Evolutionary conservation across 441 rosid species (phyloP), one percentile per base, ranked within the genome.

Genomic region (Mallotus japonicus): DNA sequence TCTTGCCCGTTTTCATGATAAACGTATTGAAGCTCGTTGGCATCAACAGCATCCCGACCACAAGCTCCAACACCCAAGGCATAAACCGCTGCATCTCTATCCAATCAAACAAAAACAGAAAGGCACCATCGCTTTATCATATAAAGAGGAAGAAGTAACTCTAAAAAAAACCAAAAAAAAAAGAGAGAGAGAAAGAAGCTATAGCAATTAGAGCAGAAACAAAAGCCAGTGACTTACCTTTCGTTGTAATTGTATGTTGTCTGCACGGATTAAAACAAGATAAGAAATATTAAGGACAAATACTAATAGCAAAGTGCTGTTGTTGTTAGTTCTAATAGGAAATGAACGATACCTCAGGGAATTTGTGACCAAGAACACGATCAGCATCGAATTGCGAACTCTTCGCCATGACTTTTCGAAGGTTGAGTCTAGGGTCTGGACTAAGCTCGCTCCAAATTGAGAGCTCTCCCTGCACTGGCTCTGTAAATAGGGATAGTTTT

Each of bases 21-120:
- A 24, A 90, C 91, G 79, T 73, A 93, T 64, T 93, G 90, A 17
- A 95, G 92, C 84, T 95, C 99, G 72, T 89, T 82, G 0, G 83
- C 58, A 77, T 93, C 97, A 70, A 85, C 75, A n/a, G 97, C 92
- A 78, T 93, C 84, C 37, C 75, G 69, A 54, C 87, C 89, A 80
- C 98, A 93, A n/a, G 95, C 95, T 70, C 98, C 98, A 44, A 90
- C 70, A 61, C 98, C 97, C 82, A 93, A 84, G 65, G 96, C 93
- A 83, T 95, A 91, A 61, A 93, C 56, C 19, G 85, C 93, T 34
- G 77, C 94, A 73, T 95, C 99, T 80, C 97, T 95, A 84, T 70
- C 55, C 61, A 56, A 62, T 72, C 7, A 34, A 17, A 22, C 19
- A 44, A 56, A 56, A 47, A 65, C 0, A 13, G 2, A 17, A 54